phyloP scores from a whole-genome alignment of 495 filamentous ascomycete genomes.

The Rusavskia elegans region DNA sequence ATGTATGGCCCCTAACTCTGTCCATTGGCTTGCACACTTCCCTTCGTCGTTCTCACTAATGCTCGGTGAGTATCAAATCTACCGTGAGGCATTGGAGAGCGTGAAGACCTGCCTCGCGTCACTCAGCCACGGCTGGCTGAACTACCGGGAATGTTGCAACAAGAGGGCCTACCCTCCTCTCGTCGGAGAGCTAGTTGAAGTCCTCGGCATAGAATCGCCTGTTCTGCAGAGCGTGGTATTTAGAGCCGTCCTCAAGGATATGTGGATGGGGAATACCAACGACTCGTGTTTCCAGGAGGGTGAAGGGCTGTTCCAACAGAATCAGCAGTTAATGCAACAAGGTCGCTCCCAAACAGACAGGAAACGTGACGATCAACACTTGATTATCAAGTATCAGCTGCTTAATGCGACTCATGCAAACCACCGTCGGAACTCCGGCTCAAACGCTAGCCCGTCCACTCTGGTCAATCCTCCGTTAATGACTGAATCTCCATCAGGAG shows the following conservation, averaged over 20 bases:
- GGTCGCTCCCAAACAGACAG: not conserved
- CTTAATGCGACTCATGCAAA: not conserved
- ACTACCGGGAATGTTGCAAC: constrained; percentile 17
- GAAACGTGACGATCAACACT: not conserved
- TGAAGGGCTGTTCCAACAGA: constrained; percentile 11
- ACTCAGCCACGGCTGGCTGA: constrained; percentile 17
- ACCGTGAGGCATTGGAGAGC: constrained; percentile 14
- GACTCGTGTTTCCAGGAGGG: constrained; percentile 8
- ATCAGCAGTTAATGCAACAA: constrained; percentile 7
- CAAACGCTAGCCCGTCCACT: no score
- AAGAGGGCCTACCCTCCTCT: constrained; percentile 38
- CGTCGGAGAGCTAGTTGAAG: constrained; percentile 37
- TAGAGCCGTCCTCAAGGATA: constrained; percentile 28
- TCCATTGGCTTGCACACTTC: constrained; percentile 37
- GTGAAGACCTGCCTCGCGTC: constrained; percentile 22
- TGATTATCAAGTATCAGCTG: not conserved
- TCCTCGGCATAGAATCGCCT: constrained; percentile 36
- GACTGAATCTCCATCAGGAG: no score
- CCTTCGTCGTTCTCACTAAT: constrained; percentile 24
- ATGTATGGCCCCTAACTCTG: constrained; percentile 17
- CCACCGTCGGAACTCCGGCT: no score
- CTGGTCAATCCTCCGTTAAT: no score
- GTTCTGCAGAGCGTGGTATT: constrained; percentile 44
- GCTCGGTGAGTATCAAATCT: constrained; percentile 11
- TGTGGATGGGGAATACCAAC: constrained; percentile 3